Percentiles rank a stretch among this genome's conserved stretches.
phyloP scores from a whole-genome alignment of 2,329 filamentous ascomycete genomes.

The Penicillium sp. region DNA sequence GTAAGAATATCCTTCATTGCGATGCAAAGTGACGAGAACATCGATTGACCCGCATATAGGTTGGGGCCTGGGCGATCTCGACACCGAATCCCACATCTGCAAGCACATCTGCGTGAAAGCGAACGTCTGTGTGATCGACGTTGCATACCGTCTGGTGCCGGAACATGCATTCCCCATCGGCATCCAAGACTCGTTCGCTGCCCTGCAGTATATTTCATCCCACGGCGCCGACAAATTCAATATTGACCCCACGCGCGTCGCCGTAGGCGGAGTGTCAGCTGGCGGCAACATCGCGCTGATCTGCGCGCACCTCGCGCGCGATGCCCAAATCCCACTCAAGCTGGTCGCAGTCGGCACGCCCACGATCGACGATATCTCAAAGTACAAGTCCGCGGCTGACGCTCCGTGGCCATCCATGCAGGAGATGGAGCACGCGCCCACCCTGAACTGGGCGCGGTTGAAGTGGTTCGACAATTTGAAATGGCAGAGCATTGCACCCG shows the following conservation, averaged over 20 bases:
- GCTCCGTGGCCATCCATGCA: constrained; percentile 46
- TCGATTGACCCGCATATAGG: constrained; percentile 12
- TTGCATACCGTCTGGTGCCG: constrained; percentile 56
- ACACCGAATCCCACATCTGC: constrained; percentile 54
- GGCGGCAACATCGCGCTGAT: constrained; percentile 31
- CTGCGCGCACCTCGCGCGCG: constrained; percentile 43
- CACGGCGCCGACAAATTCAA: constrained; percentile 42
- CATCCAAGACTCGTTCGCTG: constrained; percentile 53
- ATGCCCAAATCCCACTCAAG: constrained; percentile 40
- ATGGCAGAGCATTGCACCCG: constrained; percentile 29
- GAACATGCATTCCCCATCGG: constrained; percentile 53
- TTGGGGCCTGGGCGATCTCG: constrained; percentile 54
- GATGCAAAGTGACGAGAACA: too few relatives aligned
- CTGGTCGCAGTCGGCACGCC: constrained; percentile 46
- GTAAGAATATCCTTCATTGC: constrained; percentile 4
- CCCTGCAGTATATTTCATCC: constrained; percentile 44
- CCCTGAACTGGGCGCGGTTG: constrained; percentile 48
- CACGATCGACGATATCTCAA: constrained; percentile 44
- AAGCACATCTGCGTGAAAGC: constrained; percentile 49
- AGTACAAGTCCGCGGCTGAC: constrained; percentile 37
- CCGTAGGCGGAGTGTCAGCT: constrained; percentile 51
- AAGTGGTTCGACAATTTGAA: constrained; percentile 44
- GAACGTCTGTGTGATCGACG: constrained; percentile 51
- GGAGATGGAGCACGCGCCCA: constrained; percentile 47
- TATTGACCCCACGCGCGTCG: constrained; percentile 42